A percentile compares a stretch with the other conserved stretches of the same genome.
These are phyloP conservation scores for Yamadazyma aaseri DNA, from an alignment of 1,139 yeast species.

Conservation along the genomic window DNA sequence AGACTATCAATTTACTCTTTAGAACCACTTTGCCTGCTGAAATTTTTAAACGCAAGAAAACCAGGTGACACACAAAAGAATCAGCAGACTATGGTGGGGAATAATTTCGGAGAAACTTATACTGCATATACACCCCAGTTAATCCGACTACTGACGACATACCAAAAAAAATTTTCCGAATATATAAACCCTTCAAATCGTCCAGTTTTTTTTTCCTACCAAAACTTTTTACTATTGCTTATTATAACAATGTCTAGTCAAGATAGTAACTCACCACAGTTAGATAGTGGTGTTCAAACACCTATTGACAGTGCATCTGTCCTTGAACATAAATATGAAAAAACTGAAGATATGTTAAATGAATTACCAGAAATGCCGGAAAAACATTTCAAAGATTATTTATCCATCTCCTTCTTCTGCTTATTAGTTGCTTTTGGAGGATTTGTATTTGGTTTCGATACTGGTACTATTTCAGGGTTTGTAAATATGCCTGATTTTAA, in stretches of 20 bases:
- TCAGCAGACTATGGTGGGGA: too few relatives aligned
- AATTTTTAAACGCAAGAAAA: too few relatives aligned
- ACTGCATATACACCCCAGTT: too few relatives aligned
- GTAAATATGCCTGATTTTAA: slow-evolving; percentile 56
- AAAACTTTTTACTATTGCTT: too few relatives aligned
- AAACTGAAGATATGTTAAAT: slow-evolving; percentile 8
- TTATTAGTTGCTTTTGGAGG: slow-evolving; percentile 60
- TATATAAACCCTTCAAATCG: too few relatives aligned
- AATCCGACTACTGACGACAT: too few relatives aligned
- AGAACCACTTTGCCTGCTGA: too few relatives aligned
- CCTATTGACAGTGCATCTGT: slow-evolving; percentile 32
- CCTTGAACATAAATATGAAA: slow-evolving; percentile 26
- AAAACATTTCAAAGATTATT: slow-evolving; percentile 28
- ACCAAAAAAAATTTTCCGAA: too few relatives aligned
- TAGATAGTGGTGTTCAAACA: slow-evolving; percentile 28
- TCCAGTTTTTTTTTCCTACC: background rate
- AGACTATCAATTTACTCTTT: too few relatives aligned
- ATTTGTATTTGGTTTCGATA: slow-evolving; percentile 71
- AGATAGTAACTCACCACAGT: background rate
- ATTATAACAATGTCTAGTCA: slow-evolving; percentile 1
- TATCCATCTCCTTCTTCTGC: slow-evolving; percentile 36
- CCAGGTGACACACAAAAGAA: too few relatives aligned
- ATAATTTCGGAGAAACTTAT: too few relatives aligned
- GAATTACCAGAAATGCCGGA: slow-evolving; percentile 25
- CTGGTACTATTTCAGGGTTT: slow-evolving; percentile 71